These are phyloP conservation scores for Sphagnum contortum DNA, from an alignment of 225 moss, liverwort and hornwort genomes.

Conservation along the genomic window DNA sequence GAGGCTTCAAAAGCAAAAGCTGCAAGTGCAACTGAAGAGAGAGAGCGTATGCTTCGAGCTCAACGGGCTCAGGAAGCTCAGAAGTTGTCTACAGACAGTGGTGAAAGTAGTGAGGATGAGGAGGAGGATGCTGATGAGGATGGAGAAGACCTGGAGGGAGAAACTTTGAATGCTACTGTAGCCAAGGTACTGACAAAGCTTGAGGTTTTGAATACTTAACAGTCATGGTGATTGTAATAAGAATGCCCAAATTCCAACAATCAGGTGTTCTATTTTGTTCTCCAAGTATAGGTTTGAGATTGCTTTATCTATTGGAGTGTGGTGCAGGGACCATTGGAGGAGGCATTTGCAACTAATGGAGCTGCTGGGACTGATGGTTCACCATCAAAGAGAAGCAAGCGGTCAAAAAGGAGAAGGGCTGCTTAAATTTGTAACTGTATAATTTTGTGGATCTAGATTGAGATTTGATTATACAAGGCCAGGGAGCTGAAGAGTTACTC, in stretches of 20 bases:
- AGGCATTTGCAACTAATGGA: slow-evolving; percentile 52
- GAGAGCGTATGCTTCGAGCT: slow-evolving; percentile 35
- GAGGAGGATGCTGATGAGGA: slow-evolving; percentile 20
- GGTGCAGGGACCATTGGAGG: slow-evolving; percentile 41
- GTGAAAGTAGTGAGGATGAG: slow-evolving; percentile 22
- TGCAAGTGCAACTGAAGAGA: slow-evolving; percentile 40
- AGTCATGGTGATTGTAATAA: too few species aligned
- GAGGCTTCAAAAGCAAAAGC: slow-evolving; percentile 36
- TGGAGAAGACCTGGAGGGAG: slow-evolving; percentile 10
- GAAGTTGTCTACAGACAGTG: slow-evolving; percentile 13
- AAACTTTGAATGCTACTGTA: slow-evolving; percentile 14
- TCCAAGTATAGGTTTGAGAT: too few species aligned
- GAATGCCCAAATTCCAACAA: too few species aligned
- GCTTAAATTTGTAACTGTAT: slow-evolving; percentile 14
- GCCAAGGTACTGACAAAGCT: slow-evolving; percentile 6
- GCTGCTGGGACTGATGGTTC: slow-evolving; percentile 31
- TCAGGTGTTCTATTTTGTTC: too few species aligned
- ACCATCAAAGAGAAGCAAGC: slow-evolving; percentile 54
- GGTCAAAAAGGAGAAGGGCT: slow-evolving; percentile 86
- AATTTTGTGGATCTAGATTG: background rate
- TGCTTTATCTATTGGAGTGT: background rate
- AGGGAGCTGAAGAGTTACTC: too few species aligned
- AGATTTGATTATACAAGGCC: too few species aligned
- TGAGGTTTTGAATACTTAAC: too few species aligned
- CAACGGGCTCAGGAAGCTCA: slow-evolving; percentile 37